Evolutionary conservation across 257 asterid genomes (phyloP).

Genomic region (Parsonsia alboflavescens): DNA sequence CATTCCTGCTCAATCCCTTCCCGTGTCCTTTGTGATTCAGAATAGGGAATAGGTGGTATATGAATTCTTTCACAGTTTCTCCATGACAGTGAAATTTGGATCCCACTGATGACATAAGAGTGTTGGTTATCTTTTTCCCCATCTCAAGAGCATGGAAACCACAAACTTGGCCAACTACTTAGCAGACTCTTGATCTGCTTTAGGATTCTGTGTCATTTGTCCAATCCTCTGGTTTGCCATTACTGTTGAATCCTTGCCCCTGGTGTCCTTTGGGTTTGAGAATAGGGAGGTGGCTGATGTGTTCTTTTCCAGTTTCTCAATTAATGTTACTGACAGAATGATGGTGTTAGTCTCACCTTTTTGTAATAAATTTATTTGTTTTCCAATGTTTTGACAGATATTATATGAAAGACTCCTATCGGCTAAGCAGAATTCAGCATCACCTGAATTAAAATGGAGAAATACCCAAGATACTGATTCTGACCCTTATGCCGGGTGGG

Average conservation of each 20-base stretch:
- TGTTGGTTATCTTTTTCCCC: neutral
- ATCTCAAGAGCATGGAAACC: neutral
- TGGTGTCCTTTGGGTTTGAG: neutral
- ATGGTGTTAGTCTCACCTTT: neutral
- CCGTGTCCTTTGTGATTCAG: neutral
- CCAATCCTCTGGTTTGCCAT: neutral
- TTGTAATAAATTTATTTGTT: neutral
- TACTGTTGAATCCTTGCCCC: neutral
- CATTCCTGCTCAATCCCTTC: too few species aligned
- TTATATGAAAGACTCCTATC: conserved; percentile 43
- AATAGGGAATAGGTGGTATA: neutral
- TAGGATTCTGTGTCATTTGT: neutral
- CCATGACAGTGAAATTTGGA: neutral
- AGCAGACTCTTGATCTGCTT: neutral
- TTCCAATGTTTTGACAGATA: conserved; percentile 19
- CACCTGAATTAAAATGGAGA: conserved; percentile 34
- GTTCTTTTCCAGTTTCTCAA: neutral
- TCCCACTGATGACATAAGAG: neutral
- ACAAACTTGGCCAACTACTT: neutral
- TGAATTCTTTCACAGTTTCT: neutral
- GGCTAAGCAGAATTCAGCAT: conserved; percentile 39
- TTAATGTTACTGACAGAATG: neutral
- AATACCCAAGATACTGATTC: conserved; percentile 30
- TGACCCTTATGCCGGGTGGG: conserved; percentile 43
- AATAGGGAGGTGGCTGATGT: neutral